phyloP scores from a whole-genome alignment of 2,329 filamentous ascomycete genomes.

The Aspergillus fumigatiaffinis region DNA sequence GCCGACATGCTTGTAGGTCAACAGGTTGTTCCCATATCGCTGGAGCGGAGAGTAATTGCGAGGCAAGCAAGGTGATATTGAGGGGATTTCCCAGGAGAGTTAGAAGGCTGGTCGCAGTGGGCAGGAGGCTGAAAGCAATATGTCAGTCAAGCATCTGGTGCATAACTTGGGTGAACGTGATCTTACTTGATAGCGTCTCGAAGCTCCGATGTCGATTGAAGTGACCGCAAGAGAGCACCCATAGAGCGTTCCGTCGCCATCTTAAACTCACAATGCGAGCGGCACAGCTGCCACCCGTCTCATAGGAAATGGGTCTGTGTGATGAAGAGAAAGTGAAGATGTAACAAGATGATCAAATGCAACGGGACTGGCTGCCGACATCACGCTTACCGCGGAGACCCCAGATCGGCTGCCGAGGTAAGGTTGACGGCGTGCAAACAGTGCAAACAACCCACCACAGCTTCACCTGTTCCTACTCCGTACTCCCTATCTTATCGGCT shows the following conservation, averaged over 20 bases:
- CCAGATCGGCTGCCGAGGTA: constrained; percentile 33
- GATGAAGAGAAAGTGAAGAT: not conserved
- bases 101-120: constrained; percentile 46
- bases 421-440: constrained; percentile 23
- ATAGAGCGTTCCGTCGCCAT: constrained; percentile 61
- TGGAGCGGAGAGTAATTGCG: constrained; percentile 56
- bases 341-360: constrained; percentile 3
- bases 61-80: constrained; percentile 58
- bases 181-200: constrained; percentile 58
- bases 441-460: constrained; percentile 24
- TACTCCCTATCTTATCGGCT: not conserved
- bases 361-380: constrained; percentile 1
- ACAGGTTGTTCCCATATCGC: constrained; percentile 56
- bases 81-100: constrained; percentile 56
- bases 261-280: not conserved
- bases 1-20: constrained; percentile 52
- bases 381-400: constrained; percentile 25
- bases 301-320: constrained; percentile 3
- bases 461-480: not conserved
- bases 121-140: constrained; percentile 45
- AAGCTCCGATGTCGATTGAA: constrained; percentile 56
- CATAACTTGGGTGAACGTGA: not conserved
- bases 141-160: constrained; percentile 10
- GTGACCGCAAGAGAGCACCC: constrained; percentile 56
- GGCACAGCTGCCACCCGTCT: not conserved